Evolutionary conservation across 2,329 filamentous ascomycete genomes (phyloP).

Genomic region (Fusarium verrucosum): DNA sequence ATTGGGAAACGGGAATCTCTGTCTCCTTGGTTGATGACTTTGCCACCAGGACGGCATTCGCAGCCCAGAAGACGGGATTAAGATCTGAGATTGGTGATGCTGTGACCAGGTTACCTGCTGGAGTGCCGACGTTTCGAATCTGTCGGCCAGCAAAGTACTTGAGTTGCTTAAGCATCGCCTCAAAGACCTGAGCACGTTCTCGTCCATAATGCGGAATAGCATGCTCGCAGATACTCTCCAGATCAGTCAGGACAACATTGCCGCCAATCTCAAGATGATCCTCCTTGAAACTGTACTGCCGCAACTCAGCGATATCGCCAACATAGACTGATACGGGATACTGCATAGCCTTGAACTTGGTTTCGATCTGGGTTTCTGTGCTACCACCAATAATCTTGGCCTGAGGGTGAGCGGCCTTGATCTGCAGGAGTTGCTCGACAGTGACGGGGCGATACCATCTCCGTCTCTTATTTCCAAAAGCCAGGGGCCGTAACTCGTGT

Average conservation of each 20-base stretch:
- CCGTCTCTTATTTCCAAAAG: slow-evolving; percentile 94
- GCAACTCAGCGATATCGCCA: slow-evolving; percentile 89
- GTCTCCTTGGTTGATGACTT: slow-evolving; percentile 77
- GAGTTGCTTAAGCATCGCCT: slow-evolving; percentile 92
- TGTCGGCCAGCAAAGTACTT: slow-evolving; percentile 95
- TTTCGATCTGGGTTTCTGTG: slow-evolving; percentile 97
- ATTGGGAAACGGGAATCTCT: slow-evolving; percentile 89
- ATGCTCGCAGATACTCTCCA: slow-evolving; percentile 84
- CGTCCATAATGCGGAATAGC: slow-evolving; percentile 82
- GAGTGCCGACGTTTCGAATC: slow-evolving; percentile 97
- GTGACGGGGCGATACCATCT: slow-evolving; percentile 92
- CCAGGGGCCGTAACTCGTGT: slow-evolving; percentile 81
- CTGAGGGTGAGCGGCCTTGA: slow-evolving; percentile 84
- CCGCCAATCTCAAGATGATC: slow-evolving; percentile 91
- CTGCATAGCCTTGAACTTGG: slow-evolving; percentile 95
- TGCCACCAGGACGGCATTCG: slow-evolving; percentile 82
- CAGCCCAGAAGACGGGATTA: slow-evolving; percentile 91
- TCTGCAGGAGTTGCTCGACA: slow-evolving; percentile 85
- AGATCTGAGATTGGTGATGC: slow-evolving; percentile 96
- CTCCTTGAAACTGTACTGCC: slow-evolving; percentile 81
- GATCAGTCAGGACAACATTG: slow-evolving; percentile 90
- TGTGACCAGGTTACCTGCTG: slow-evolving; percentile 91
- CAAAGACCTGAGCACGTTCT: slow-evolving; percentile 78
- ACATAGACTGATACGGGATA: slow-evolving; percentile 92
- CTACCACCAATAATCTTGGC: slow-evolving; percentile 96